Evolutionary conservation across 306 rosid genomes (phyloP).

Genomic region (Rosa rugosa): DNA sequence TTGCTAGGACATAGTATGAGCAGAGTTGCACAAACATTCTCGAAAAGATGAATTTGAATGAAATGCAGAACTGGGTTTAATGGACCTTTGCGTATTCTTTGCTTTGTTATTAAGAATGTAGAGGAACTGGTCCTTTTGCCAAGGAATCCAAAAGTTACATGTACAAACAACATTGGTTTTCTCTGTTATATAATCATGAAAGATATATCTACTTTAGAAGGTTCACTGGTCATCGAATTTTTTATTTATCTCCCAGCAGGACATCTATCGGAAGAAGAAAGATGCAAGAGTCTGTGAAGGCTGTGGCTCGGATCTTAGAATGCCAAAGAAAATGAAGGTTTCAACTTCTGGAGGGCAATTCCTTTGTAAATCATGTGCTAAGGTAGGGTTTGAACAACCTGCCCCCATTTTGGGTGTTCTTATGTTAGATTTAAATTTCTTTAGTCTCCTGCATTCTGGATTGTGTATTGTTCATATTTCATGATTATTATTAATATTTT

Average conservation of each 20-base stretch:
- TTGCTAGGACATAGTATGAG: slow-evolving; percentile 14
- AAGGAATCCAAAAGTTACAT: not conserved
- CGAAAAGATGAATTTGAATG: slow-evolving; percentile 5
- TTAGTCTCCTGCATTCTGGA: not conserved
- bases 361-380: slow-evolving; percentile 80
- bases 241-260: slow-evolving; percentile 40
- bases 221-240: slow-evolving; percentile 24
- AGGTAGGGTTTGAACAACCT: slow-evolving; percentile 81
- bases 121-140: slow-evolving; percentile 3
- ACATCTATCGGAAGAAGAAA: slow-evolving; percentile 50
- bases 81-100: slow-evolving; percentile 11
- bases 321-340: slow-evolving; percentile 55
- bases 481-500: not conserved
- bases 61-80: not conserved
- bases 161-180: slow-evolving; percentile 4
- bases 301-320: slow-evolving; percentile 66
- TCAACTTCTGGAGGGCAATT: slow-evolving; percentile 53
- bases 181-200: not conserved
- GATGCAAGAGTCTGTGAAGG: slow-evolving; percentile 68
- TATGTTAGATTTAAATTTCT: slow-evolving; percentile 5
- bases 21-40: slow-evolving; percentile 23
- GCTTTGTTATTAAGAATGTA: slow-evolving; percentile 18
- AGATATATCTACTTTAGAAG: not conserved
- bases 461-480: slow-evolving; percentile 25
- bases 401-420: slow-evolving; percentile 20